Evolutionary conservation across 2,329 filamentous ascomycete species (phyloP).

Genomic region (Fusarium goolgardi): DNA sequence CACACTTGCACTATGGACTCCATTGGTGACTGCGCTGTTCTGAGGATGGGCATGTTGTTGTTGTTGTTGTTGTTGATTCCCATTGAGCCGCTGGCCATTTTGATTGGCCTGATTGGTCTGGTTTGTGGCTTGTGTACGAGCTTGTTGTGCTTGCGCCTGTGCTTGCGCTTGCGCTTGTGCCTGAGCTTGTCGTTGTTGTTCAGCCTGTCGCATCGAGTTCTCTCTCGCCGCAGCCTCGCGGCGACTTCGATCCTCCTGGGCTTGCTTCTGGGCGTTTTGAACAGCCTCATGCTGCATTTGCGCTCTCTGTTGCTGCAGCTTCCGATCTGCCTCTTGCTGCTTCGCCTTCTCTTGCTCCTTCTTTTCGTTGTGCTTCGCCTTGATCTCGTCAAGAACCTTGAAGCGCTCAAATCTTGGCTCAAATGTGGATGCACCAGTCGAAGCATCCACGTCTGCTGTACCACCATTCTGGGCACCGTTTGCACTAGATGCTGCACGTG

Average conservation of each 20-base stretch:
- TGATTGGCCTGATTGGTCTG: constrained; percentile 47
- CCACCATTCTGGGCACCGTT: constrained; percentile 67
- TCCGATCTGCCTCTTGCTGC: constrained; percentile 69
- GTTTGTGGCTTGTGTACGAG: constrained; percentile 46
- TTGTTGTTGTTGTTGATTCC: constrained; percentile 48
- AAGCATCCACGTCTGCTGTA: constrained; percentile 76
- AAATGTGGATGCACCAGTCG: constrained; percentile 77
- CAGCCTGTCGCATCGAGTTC: constrained; percentile 52
- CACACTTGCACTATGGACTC: constrained; percentile 55
- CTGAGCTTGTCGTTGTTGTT: constrained; percentile 54
- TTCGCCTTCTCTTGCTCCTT: constrained; percentile 80
- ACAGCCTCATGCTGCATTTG: constrained; percentile 58
- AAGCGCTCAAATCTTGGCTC: constrained; percentile 91
- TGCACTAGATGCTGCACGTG: constrained; percentile 74
- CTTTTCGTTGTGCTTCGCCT: constrained; percentile 79
- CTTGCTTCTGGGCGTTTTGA: constrained; percentile 59
- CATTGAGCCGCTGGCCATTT: constrained; percentile 43
- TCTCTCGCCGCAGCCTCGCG: constrained; percentile 53
- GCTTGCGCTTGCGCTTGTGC: constrained; percentile 52
- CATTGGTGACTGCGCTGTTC: constrained; percentile 53
- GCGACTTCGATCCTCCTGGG: constrained; percentile 55
- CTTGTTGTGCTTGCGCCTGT: constrained; percentile 44
- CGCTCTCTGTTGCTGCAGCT: constrained; percentile 60
- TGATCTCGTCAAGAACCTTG: constrained; percentile 89
- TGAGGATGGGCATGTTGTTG: constrained; percentile 53